These are phyloP conservation scores for Hypoxylon sp. DNA, from an alignment of 2,329 filamentous ascomycete species.

Conservation along the genomic window DNA sequence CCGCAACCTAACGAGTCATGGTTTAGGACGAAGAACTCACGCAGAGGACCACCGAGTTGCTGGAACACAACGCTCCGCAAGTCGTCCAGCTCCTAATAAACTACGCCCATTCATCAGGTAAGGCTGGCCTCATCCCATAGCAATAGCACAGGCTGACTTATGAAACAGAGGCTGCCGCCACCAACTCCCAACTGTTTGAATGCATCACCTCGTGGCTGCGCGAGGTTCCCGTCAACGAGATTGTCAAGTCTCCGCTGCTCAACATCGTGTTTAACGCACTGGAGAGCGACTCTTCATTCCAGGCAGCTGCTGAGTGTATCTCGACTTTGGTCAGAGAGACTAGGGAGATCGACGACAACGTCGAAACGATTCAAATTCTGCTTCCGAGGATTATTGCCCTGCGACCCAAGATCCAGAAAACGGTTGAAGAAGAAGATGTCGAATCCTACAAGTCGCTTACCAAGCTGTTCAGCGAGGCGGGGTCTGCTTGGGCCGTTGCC, in stretches of 20 bases:
- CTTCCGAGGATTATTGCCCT: slow-evolving; percentile 83
- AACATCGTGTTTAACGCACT: slow-evolving; percentile 81
- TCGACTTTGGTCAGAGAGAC: slow-evolving; percentile 93
- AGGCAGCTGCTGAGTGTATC: slow-evolving; percentile 89
- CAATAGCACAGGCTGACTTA: slow-evolving; percentile 31
- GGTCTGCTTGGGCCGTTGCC: slow-evolving; percentile 91
- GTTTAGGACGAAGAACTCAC: slow-evolving; percentile 92
- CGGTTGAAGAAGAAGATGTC: slow-evolving; percentile 80
- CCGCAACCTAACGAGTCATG: slow-evolving; percentile 57
- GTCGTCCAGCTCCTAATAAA: slow-evolving; percentile 87
- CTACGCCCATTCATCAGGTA: slow-evolving; percentile 92
- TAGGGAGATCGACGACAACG: slow-evolving; percentile 88
- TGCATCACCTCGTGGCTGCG: slow-evolving; percentile 97
- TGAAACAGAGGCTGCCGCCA: slow-evolving; percentile 72
- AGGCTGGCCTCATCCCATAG: slow-evolving; percentile 44
- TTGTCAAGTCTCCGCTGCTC: slow-evolving; percentile 86
- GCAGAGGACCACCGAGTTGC: slow-evolving; percentile 83
- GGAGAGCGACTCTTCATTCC: slow-evolving; percentile 77
- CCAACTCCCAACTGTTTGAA: slow-evolving; percentile 89
- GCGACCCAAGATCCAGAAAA: slow-evolving; percentile 76
- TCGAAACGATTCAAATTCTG: slow-evolving; percentile 80
- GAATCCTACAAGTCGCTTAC: slow-evolving; percentile 90
- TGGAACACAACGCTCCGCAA: slow-evolving; percentile 88
- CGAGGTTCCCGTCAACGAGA: slow-evolving; percentile 83
- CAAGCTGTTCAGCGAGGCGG: slow-evolving; percentile 89